Evolutionary conservation across 148 eudicot species (phyloP), one percentile per base, ranked within the genome.

Genomic region (Silene latifolia): DNA sequence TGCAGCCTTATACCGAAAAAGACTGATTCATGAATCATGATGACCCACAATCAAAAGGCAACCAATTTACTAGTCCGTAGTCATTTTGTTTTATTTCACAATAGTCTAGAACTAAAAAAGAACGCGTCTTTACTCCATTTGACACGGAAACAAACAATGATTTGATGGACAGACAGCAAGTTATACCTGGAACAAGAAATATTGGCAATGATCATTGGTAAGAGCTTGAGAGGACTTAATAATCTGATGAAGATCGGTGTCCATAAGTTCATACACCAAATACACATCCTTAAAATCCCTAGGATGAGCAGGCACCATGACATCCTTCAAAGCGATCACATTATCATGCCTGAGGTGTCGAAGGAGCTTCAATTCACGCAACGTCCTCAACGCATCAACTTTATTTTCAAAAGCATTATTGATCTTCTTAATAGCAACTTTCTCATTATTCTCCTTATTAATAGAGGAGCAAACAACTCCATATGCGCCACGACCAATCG

Each of bases 231-330:
- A 89, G 19, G 92, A 89, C 78, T 89, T 89, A 15, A 87, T 83
- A 68, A 89, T 89, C 86, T 89, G 92, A 82, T 89, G 92, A 76
- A 89, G 85, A 80, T 89, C 92, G 0, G 92, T 87, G 74, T 89
- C 92, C 92, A 87, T 89, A 72, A 89, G 89, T 71, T 87, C 90
- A 75, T 89, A 89, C 6, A 89, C 90, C 81, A 89, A 72, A 82
- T 89, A 89, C 7, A 89, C 90, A 75, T 89, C 92, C 78, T 88
- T 88, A 76, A 88, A 88, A 71, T 80, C 85, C 69, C 78, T 87
- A 25, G 81, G 85, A 75, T 83, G 80, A 5, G 72, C 71, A 39
- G 92, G 89, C 75, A 85, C 65, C 92, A 88, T 88, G 8, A 88
- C 92, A 85, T 88, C 92, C 81, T 88, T 88, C 76, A 88, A 84